These are phyloP conservation scores for Alternaria sp. DNA, from an alignment of 2,329 filamentous ascomycete genomes.

Conservation along the genomic window DNA sequence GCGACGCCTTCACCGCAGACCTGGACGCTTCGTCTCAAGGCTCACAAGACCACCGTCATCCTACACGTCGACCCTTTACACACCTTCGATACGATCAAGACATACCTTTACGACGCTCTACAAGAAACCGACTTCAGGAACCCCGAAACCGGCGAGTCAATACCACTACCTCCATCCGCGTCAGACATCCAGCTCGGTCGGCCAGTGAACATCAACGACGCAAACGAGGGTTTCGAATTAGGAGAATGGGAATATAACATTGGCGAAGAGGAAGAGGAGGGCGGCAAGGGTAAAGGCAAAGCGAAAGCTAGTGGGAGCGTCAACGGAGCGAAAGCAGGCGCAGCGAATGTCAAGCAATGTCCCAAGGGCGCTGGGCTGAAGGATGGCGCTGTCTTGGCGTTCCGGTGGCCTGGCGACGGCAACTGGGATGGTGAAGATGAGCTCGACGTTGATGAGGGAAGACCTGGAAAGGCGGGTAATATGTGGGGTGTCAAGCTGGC, in stretches of 20 bases:
- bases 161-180: conserved; percentile 48
- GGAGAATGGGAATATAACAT: conserved; percentile 41
- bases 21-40: conserved; percentile 57
- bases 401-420: conserved; percentile 43
- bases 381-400: conserved; percentile 46
- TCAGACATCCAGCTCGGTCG: conserved; percentile 52
- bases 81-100: conserved; percentile 50
- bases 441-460: conserved; percentile 9
- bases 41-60: conserved; percentile 54
- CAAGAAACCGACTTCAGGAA: conserved; percentile 46
- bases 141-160: conserved; percentile 39
- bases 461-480: conserved; percentile 10
- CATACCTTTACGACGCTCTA: conserved; percentile 51
- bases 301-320: conserved; percentile 38
- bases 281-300: conserved; percentile 50
- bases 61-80: conserved; percentile 55
- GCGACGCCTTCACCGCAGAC: conserved; percentile 34
- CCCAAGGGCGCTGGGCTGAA: conserved; percentile 46
- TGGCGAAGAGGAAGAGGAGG: conserved; percentile 37
- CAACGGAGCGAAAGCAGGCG: not conserved
- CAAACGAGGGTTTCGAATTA: conserved; percentile 49
- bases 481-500: conserved; percentile 47
- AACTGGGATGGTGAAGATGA: conserved; percentile 27
- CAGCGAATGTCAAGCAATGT: conserved; percentile 31
- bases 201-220: conserved; percentile 50